Evolutionary conservation across 2,329 filamentous ascomycete genomes (phyloP), one percentile per base, ranked within the genome.

Genomic region (Microcyclosporella mali): DNA sequence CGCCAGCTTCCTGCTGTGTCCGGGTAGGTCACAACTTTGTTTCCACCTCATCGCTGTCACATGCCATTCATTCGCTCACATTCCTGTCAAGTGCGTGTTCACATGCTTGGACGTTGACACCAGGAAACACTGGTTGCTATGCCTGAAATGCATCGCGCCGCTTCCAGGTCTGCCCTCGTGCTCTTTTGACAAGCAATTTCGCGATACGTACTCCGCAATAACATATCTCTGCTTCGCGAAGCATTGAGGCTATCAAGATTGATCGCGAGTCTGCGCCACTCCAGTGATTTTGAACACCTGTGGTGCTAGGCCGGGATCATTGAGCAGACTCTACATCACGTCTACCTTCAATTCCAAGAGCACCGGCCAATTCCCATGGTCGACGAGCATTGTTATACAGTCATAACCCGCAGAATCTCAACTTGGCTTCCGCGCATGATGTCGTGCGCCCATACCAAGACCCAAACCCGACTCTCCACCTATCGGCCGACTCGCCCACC

Each of bases 351-450:
- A 8, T 29, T 51, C 45, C n/a, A 56, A 46, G 32, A 43, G 35
- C 10, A 58, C 52, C 27, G 56, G 53, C 54, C 54, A 58, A 4
- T 39, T n/a, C 3, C 45, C 34, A 14, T 39, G 25, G 9, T 50
- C 43, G 39, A 39, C 15, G 4, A 52, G 53, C 30, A 56, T 29
- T 33, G 56, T 12, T 6, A 50, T 36, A 33, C 47, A 51, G 9
- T 43, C 48, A 35, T 41, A 33, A n/a, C 31, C 33, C 3, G 34
- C 17, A n/a, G 44, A 9, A 19, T 42, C 39, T 33, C 41, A 35
- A 29, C 48, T 47, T 7, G 47, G 30, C 42, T 51, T 52, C 32
- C 54, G 46, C 19, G 47, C 35, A 16, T 35, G 51, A 30, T 49
- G 33, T 17, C 53, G 43, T 25, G 17, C 19, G 8, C 51, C 55